phyloP scores from a whole-genome alignment of 176 grass and related monocot species.

The Avena sativa region DNA sequence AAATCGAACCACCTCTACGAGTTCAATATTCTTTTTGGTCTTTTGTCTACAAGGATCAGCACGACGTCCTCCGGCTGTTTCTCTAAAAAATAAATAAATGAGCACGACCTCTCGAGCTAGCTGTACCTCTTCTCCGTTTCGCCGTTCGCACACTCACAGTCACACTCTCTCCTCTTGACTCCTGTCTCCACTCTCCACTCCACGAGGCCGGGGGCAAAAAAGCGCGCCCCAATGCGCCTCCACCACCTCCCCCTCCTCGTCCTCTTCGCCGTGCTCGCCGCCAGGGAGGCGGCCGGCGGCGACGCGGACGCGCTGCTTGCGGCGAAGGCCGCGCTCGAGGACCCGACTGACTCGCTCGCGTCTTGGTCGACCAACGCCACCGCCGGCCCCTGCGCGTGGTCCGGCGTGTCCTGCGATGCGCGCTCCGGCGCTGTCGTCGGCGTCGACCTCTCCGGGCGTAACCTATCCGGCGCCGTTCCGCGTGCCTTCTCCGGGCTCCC shows the following conservation, averaged over 20 bases:
- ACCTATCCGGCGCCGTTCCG: slow-evolving; percentile 70
- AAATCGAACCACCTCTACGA: no score
- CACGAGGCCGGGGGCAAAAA: slow-evolving; percentile 14
- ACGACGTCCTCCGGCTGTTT: no score
- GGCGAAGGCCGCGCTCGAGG: slow-evolving; percentile 60
- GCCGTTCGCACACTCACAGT: neutral
- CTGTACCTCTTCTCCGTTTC: neutral
- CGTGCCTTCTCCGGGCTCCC: slow-evolving; percentile 32
- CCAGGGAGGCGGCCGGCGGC: neutral
- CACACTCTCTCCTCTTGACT: slow-evolving; percentile 21
- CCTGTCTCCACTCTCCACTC: slow-evolving; percentile 41
- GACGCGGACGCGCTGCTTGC: slow-evolving; percentile 65
- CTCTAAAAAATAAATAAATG: no score
- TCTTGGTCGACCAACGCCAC: slow-evolving; percentile 50
- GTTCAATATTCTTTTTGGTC: no score
- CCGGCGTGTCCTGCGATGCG: slow-evolving; percentile 63
- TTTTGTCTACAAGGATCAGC: no score
- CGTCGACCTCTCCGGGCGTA: slow-evolving; percentile 75
- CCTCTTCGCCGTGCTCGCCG: slow-evolving; percentile 8
- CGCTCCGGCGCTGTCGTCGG: slow-evolving; percentile 45
- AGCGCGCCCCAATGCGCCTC: slow-evolving; percentile 30
- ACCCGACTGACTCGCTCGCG: slow-evolving; percentile 56
- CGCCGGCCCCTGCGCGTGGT: slow-evolving; percentile 46
- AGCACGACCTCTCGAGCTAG: neutral
- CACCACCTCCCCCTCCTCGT: slow-evolving; percentile 14